Base-by-base conservation (phyloP, 2,329 filamentous ascomycete genomes). In the Stachybotrys chlorohalonatus region DNA sequence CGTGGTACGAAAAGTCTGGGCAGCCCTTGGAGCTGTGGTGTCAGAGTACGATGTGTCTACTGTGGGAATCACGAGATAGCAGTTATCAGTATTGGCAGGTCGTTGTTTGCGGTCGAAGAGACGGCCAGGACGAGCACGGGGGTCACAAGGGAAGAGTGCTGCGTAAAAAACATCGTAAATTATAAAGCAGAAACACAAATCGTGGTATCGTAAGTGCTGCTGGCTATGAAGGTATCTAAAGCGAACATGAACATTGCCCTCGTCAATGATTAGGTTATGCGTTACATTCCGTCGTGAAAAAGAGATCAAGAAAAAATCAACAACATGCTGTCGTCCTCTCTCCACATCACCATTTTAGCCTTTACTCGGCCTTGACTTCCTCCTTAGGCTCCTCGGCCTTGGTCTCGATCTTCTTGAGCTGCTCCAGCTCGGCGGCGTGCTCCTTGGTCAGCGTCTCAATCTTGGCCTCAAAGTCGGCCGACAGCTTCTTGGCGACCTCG, bases 371-470 rank as follows among this genome's bases (percentile, higher is more conserved):
- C 31, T 32, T 36, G 24, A 16, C 49, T 15, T 32, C 50, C 50
- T 52, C 50, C 50, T 52, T 16, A 5, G 31, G 31, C 9, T 13
- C 50, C 6, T 31, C 49, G 39, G 39, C 39, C 11, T 11, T n/a
- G 39, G 39, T n/a, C 11, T 11, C 39, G 39, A n/a, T n/a, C 11
- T 11, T n/a, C 46, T 47, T 47, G 46, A 47, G 46, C 58, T 63
- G 60, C 54, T 56, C 56, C 49, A 62, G 47, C 45, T 57, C 62
- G 31, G 60, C 60, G 30, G 52, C 56, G 48, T 61, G 47, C 45
- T 57, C 62, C 31, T 61, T 59, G 30, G 52, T 54, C 31, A 63
- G 59, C 57, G 63, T 63, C 59, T 64, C 63, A 55, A 64, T 59
- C 31, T 53, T 52, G 45, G 61, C 62, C 55, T 63, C 58, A 13